These are phyloP conservation scores for Jamesozyma gamospora DNA, from an alignment of 805 yeast species.

Conservation along the genomic window DNA sequence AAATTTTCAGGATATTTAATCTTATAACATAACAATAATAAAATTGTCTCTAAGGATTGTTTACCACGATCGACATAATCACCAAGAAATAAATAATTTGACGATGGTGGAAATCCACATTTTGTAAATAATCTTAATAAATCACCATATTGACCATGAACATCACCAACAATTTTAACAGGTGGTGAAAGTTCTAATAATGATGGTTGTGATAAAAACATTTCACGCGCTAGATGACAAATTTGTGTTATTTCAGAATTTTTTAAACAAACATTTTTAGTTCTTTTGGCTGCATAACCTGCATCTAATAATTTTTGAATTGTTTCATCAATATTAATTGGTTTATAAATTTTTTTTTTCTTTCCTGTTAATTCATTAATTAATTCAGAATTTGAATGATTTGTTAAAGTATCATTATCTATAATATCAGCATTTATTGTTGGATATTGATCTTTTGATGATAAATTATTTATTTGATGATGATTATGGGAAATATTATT, in stretches of 20 bases:
- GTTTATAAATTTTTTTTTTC: constrained; percentile 21
- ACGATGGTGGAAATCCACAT: constrained; percentile 94
- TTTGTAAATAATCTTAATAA: constrained; percentile 82
- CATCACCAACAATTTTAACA: constrained; percentile 81
- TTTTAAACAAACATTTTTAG: constrained; percentile 80
- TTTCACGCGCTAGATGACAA: constrained; percentile 81
- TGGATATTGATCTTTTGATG: not conserved
- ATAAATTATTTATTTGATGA: not conserved
- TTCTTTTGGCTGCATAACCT: constrained; percentile 90
- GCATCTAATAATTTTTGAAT: constrained; percentile 90
- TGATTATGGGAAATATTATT: not conserved
- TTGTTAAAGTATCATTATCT: not conserved
- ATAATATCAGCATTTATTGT: not conserved
- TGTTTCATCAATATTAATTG: constrained; percentile 67
- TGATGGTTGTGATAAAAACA: constrained; percentile 84
- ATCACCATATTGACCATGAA: constrained; percentile 94
- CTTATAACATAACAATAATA: constrained; percentile 80
- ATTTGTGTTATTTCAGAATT: constrained; percentile 81
- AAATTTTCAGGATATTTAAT: constrained; percentile 96
- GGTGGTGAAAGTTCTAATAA: constrained; percentile 75
- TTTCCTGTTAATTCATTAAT: constrained; percentile 3
- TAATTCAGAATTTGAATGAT: not conserved
- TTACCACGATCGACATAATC: constrained; percentile 98
- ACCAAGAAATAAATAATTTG: constrained; percentile 86
- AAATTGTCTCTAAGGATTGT: constrained; percentile 86